phyloP scores from a whole-genome alignment of 371 early-diverging fungal species.

The Mortierella sp. region DNA sequence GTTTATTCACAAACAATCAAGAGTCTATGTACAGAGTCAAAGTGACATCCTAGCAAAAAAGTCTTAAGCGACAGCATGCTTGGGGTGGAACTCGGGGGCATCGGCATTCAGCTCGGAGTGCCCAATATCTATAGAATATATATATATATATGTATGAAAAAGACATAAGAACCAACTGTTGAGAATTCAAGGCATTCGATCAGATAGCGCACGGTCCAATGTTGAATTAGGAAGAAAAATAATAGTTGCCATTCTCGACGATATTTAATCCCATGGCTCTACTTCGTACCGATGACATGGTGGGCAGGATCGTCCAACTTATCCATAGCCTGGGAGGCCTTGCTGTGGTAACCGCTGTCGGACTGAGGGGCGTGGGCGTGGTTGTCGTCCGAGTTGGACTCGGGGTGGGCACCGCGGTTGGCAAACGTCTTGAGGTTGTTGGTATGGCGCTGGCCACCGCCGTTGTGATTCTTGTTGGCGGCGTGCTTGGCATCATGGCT shows the following conservation, averaged over 20 bases:
- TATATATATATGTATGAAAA: neutral
- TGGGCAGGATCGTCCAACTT: slow-evolving; percentile 12
- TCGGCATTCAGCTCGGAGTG: slow-evolving; percentile 53
- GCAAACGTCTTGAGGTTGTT: slow-evolving; percentile 37
- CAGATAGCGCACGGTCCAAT: slow-evolving; percentile 6
- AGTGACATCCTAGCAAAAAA: neutral
- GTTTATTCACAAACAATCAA: neutral
- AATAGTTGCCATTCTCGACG: slow-evolving; percentile 5
- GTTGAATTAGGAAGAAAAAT: neutral
- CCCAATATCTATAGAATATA: slow-evolving; percentile 26
- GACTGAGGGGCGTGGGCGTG: slow-evolving; percentile 27
- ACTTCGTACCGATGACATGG: slow-evolving; percentile 40
- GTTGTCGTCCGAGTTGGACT: slow-evolving; percentile 23
- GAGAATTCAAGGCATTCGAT: neutral
- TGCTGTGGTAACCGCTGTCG: slow-evolving; percentile 37
- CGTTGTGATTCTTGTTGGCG: neutral
- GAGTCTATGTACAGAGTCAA: neutral
- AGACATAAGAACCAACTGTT: neutral
- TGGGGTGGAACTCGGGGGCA: slow-evolving; percentile 55
- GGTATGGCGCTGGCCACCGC: slow-evolving; percentile 2
- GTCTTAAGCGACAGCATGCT: slow-evolving; percentile 25
- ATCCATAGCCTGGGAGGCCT: slow-evolving; percentile 22
- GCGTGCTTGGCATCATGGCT: slow-evolving; percentile 1
- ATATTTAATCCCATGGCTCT: slow-evolving; percentile 1
- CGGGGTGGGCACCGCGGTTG: slow-evolving; percentile 26